Conservation (phyloP, 1,284 basidiomycete genomes). For the Sporisorium reilianum region DNA sequence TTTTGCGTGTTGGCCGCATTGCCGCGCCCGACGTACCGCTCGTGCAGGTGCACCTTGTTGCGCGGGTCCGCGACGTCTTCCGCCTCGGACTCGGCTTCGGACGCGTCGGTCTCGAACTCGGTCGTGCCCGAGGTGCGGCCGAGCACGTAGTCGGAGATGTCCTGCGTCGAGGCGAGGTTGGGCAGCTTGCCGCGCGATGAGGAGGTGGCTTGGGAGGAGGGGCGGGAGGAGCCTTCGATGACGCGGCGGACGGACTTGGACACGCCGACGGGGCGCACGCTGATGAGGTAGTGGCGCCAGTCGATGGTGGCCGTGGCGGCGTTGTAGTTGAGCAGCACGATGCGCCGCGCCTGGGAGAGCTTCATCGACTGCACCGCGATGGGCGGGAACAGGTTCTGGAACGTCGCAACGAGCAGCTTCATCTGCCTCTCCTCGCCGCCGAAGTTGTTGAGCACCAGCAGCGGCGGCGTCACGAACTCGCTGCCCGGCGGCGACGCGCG, state of each 20-base stretch:
- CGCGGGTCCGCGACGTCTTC: constrained; percentile 80
- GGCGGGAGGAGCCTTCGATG: constrained; percentile 76
- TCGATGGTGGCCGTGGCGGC: constrained; percentile 87
- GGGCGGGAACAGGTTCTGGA: constrained; percentile 88
- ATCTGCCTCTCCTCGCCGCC: constrained; percentile 78
- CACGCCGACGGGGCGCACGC: constrained; percentile 92
- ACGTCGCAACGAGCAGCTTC: constrained; percentile 78
- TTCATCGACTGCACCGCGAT: constrained; percentile 78
- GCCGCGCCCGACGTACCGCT: constrained; percentile 93
- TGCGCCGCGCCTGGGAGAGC: constrained; percentile 74
- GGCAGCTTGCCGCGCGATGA: constrained; percentile 72
- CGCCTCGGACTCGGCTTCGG: constrained; percentile 78
- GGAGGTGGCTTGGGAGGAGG: not conserved
- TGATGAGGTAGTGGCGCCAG: constrained; percentile 93
- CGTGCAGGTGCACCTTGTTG: constrained; percentile 80
- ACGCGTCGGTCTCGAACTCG: constrained; percentile 74
- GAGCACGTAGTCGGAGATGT: constrained; percentile 95
- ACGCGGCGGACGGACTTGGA: constrained; percentile 90
- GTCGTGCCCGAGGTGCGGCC: constrained; percentile 76
- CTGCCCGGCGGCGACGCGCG: constrained; percentile 78
- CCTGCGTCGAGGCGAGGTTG: constrained; percentile 87
- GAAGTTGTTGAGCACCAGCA: constrained; percentile 78
- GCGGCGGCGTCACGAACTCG: constrained; percentile 86
- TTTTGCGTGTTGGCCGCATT: constrained; percentile 90
- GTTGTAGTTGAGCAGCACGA: constrained; percentile 94